These are phyloP conservation scores for Pittosporum tobira DNA, from an alignment of 129 eudicot genomes.

Conservation along the genomic window DNA sequence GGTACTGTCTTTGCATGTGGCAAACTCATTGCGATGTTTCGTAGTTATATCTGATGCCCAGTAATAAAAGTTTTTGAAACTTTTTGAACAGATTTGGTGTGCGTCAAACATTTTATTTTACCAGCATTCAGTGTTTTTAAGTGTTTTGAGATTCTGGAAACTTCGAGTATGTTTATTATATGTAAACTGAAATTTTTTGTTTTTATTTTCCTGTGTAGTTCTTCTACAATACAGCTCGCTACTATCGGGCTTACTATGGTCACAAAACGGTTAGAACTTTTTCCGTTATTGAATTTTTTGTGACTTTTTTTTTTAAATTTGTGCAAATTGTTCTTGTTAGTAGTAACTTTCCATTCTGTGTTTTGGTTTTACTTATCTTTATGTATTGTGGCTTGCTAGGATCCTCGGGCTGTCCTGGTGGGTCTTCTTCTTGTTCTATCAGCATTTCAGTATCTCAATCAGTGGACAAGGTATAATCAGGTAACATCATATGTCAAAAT, in stretches of 20 bases:
- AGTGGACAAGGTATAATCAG: conserved; percentile 96
- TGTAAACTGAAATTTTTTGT: neutral
- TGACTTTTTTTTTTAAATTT: conserved; percentile 1
- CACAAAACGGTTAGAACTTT: conserved; percentile 66
- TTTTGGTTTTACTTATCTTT: neutral
- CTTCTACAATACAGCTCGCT: conserved; percentile 83
- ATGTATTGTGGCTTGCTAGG: conserved; percentile 35
- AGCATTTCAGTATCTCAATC: conserved; percentile 83
- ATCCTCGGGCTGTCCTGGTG: conserved; percentile 88
- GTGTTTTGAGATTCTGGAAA: neutral
- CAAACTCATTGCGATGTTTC: neutral
- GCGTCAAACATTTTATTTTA: neutral
- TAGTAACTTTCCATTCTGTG: neutral
- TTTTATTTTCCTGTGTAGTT: conserved; percentile 27
- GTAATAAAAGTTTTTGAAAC: neutral
- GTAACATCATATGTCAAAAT: conserved; percentile 33
- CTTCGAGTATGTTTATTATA: neutral
- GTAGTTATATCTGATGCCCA: neutral
- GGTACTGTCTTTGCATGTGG: neutral
- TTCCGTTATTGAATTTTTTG: neutral
- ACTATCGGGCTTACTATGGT: conserved; percentile 89
- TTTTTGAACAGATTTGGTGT: neutral
- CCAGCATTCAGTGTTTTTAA: neutral
- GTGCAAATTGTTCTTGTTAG: conserved; percentile 4
- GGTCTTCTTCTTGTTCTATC: conserved; percentile 87